These are phyloP conservation scores for Silene conica DNA, from an alignment of 148 eudicot species.

Conservation along the genomic window DNA sequence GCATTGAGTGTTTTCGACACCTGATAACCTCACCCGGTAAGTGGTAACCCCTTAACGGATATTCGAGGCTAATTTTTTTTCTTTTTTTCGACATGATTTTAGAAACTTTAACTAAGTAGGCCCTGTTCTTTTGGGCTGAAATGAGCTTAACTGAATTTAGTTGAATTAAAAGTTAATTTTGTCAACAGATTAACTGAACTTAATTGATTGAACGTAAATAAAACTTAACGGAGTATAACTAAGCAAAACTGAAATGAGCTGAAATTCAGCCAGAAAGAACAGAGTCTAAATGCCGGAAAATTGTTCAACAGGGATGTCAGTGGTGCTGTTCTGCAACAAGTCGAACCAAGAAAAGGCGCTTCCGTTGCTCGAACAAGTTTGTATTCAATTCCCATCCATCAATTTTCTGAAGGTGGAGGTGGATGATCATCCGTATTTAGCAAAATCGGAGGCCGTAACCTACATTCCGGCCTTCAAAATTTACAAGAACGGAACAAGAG, in stretches of 20 bases:
- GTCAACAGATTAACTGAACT: too few relatives aligned
- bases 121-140: too few relatives aligned
- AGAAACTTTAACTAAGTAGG: not conserved
- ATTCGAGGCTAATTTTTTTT: not conserved
- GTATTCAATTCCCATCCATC: constrained; percentile 36
- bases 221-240: too few relatives aligned
- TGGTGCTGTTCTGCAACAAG: constrained; percentile 45
- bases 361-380: constrained; percentile 34
- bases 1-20: constrained; percentile 27
- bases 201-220: too few relatives aligned
- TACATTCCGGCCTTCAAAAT: constrained; percentile 40
- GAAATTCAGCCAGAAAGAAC: too few relatives aligned
- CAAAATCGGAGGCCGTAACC: constrained; percentile 35
- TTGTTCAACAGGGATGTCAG: constrained; percentile 34
- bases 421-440: constrained; percentile 43
- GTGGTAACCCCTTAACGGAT: not conserved
- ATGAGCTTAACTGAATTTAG: too few relatives aligned
- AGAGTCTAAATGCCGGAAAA: not conserved
- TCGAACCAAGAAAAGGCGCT: constrained; percentile 33
- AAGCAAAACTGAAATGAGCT: too few relatives aligned
- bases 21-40: constrained; percentile 30
- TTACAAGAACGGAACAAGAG: constrained; percentile 45
- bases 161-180: too few relatives aligned
- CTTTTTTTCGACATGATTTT: not conserved
- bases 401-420: constrained; percentile 50